These are phyloP conservation scores for Arbutus unedo DNA, from an alignment of 148 eudicot genomes.

Conservation along the genomic window DNA sequence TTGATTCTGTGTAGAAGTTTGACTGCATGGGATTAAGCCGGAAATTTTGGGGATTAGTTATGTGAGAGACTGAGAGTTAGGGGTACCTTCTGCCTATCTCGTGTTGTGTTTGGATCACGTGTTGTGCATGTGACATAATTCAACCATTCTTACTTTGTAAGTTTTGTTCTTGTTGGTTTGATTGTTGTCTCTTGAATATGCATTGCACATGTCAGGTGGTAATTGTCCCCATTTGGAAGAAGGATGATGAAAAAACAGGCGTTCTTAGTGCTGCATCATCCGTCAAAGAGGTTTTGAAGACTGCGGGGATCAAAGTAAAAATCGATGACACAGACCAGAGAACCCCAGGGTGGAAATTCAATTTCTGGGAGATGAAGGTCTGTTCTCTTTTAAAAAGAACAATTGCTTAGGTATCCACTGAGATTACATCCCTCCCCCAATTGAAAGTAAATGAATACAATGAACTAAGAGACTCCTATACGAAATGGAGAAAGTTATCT, in stretches of 20 bases:
- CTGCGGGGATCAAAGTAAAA: constrained; percentile 79
- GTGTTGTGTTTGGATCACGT: not conserved
- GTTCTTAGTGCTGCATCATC: constrained; percentile 72
- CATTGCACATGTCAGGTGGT: constrained; percentile 52
- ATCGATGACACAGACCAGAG: constrained; percentile 90
- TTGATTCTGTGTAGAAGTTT: not conserved
- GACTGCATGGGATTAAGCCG: constrained; percentile 5
- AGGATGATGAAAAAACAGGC: constrained; percentile 68
- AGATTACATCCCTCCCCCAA: not conserved
- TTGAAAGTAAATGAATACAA: not conserved
- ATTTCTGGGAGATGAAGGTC: constrained; percentile 99
- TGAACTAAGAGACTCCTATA: too few species aligned
- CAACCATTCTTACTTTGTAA: not conserved
- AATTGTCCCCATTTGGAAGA: constrained; percentile 95
- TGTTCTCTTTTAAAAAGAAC: constrained; percentile 6
- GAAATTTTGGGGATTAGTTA: not conserved
- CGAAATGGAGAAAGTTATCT: too few species aligned
- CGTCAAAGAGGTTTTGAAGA: constrained; percentile 52
- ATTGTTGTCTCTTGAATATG: not conserved
- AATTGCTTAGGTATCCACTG: not conserved
- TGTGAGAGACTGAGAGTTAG: not conserved
- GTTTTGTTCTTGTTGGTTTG: not conserved
- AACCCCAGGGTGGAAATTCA: constrained; percentile 99
- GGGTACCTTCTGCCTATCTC: not conserved
- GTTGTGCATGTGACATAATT: not conserved